Conservation (phyloP, 1,139 yeast genomes). For the Zygosaccharomyces sapae region DNA sequence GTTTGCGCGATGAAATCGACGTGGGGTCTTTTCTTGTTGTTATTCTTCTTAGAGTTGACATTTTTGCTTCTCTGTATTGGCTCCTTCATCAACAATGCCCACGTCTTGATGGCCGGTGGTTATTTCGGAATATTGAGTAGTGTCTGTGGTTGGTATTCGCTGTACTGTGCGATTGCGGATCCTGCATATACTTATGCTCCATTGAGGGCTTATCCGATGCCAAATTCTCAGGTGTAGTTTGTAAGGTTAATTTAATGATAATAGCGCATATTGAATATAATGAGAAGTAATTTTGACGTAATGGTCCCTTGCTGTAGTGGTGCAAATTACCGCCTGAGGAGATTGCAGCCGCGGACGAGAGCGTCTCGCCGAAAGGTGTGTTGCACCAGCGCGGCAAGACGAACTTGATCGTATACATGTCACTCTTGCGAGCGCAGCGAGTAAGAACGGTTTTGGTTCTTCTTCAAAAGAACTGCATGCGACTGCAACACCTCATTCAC, state of each 20-base stretch:
- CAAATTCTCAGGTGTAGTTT: slow-evolving; percentile 27
- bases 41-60: slow-evolving; percentile 52
- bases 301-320: too few relatives aligned
- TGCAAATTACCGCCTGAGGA: too few relatives aligned
- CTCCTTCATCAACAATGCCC: slow-evolving; percentile 46
- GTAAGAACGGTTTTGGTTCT: too few relatives aligned
- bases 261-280: background rate
- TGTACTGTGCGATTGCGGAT: slow-evolving; percentile 68
- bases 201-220: slow-evolving; percentile 56
- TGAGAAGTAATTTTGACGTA: too few relatives aligned
- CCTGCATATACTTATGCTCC: slow-evolving; percentile 57
- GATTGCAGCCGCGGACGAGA: too few relatives aligned
- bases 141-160: slow-evolving; percentile 57
- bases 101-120: slow-evolving; percentile 63
- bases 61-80: slow-evolving; percentile 57
- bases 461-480: too few relatives aligned
- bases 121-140: slow-evolving; percentile 60
- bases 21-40: slow-evolving; percentile 52
- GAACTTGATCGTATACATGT: too few relatives aligned
- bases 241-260: slow-evolving; percentile 1
- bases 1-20: slow-evolving; percentile 62
- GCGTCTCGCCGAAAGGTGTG: too few relatives aligned
- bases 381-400: too few relatives aligned
- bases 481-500: too few relatives aligned
- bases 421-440: too few relatives aligned